Conservation (phyloP, 1,284 basidiomycete species). For the Lentinula novae-zelandiae region DNA sequence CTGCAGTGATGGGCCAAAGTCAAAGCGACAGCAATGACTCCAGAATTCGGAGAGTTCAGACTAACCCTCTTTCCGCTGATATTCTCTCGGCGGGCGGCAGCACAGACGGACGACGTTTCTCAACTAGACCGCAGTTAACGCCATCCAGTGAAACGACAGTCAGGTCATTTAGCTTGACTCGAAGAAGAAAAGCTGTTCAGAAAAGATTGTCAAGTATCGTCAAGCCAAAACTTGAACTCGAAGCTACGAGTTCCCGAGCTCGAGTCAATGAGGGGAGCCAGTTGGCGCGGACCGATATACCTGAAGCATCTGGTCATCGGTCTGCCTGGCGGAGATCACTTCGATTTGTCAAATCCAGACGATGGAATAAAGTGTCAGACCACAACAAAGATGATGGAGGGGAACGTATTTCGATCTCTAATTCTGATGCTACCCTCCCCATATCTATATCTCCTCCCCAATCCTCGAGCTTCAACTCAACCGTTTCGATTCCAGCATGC, state of each 20-base stretch:
- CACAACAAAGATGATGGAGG: not conserved
- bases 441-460: not conserved
- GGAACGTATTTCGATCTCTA: not conserved
- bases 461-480: not conserved
- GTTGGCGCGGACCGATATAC: slow-evolving; percentile 6
- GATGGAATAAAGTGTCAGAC: slow-evolving; percentile 28
- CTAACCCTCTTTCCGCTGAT: not conserved
- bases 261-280: not conserved
- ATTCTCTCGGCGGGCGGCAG: not conserved
- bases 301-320: slow-evolving; percentile 26
- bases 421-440: not conserved
- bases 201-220: slow-evolving; percentile 31
- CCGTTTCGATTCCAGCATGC: not conserved
- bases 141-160: not conserved
- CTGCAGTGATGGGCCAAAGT: not conserved
- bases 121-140: not conserved
- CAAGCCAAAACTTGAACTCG: slow-evolving; percentile 19
- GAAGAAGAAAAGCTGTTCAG: slow-evolving; percentile 20
- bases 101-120: not conserved
- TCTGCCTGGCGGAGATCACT: slow-evolving; percentile 3
- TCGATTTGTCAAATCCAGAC: slow-evolving; percentile 20
- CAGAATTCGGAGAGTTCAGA: not conserved
- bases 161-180: not conserved
- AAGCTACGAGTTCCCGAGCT: not conserved
- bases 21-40: not conserved